Conservation (phyloP, 1,284 basidiomycete species). For the Hortiboletus rubellus region DNA sequence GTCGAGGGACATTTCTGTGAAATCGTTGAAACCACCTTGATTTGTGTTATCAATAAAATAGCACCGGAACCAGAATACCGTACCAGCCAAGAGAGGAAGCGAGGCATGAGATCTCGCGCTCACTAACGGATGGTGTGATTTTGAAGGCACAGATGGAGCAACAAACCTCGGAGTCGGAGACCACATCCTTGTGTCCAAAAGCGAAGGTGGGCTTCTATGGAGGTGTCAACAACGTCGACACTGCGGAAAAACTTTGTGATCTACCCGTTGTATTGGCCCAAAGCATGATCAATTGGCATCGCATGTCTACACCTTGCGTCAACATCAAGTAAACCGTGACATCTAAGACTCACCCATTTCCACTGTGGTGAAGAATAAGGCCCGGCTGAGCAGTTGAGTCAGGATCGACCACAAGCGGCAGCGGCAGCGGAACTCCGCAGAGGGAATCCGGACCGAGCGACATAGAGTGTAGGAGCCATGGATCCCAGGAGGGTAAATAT, state of each 20-base stretch:
- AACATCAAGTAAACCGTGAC: not conserved
- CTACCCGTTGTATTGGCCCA: not conserved
- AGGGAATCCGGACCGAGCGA: not conserved
- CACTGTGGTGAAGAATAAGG: not conserved
- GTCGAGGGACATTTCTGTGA: not conserved
- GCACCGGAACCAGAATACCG: not conserved
- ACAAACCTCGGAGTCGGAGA: not conserved
- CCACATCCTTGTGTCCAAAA: not conserved
- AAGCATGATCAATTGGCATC: not conserved
- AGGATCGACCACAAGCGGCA: not conserved
- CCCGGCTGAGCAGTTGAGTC: not conserved
- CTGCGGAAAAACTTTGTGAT: no score
- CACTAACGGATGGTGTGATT: not conserved
- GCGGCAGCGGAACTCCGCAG: not conserved
- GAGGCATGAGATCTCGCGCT: not conserved
- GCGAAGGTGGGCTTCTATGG: not conserved
- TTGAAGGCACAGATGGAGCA: not conserved
- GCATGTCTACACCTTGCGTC: not conserved
- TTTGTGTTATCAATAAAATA: not conserved
- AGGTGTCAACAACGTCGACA: not conserved
- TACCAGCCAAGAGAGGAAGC: not conserved
- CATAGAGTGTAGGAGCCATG: not conserved
- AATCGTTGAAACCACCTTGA: not conserved
- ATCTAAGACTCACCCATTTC: not conserved
- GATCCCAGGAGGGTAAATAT: not conserved